Evolutionary conservation across 176 grass and related monocot genomes (phyloP).

Genomic region (Dactylis glomerata): DNA sequence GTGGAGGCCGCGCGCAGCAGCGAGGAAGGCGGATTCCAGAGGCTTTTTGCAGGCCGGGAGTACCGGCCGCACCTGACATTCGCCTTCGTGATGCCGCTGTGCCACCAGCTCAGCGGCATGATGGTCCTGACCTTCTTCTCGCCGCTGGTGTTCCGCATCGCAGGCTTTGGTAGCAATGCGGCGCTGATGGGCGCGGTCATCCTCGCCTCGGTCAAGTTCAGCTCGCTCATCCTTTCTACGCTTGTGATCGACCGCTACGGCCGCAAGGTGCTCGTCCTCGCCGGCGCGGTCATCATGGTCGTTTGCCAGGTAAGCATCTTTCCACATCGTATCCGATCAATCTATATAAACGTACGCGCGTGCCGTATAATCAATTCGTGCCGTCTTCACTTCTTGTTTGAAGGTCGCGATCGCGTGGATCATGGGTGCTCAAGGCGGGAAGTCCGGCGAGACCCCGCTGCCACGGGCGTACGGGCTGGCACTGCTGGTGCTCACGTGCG

Average conservation of each 20-base stretch:
- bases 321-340: not conserved
- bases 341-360: not conserved
- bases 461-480: conserved; percentile 32
- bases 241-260: not conserved
- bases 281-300: not conserved
- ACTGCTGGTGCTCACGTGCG: conserved; percentile 49
- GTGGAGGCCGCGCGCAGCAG: not conserved
- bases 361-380: not conserved
- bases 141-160: conserved; percentile 18
- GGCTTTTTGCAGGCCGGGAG: not conserved
- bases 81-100: not conserved
- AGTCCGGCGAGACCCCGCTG: not conserved
- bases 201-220: not conserved
- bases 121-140: conserved; percentile 12
- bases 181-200: not conserved
- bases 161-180: conserved; percentile 9
- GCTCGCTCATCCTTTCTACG: not conserved
- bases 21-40: not conserved
- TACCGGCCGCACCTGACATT: conserved; percentile 17
- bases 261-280: not conserved
- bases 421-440: not conserved
- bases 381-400: not conserved
- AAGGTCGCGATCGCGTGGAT: not conserved
- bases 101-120: conserved; percentile 13
- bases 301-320: not conserved